Evolutionary conservation across 176 grass and related monocot species (phyloP).

Genomic region (Zoysia pacifica): DNA sequence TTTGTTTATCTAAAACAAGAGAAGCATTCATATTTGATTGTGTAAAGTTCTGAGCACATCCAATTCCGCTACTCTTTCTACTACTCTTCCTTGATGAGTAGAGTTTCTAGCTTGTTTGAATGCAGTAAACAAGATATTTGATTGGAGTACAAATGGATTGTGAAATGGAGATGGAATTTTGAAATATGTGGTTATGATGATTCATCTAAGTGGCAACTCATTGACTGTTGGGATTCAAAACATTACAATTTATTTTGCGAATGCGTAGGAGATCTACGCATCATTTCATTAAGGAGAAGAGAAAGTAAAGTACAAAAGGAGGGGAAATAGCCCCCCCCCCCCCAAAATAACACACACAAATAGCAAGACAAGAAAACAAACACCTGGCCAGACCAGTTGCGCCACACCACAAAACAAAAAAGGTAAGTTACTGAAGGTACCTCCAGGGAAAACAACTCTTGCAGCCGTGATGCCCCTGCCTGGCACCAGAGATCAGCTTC

Average conservation of each 20-base stretch:
- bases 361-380: no score
- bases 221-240: conserved; percentile 3
- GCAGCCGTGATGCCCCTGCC: no score
- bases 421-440: no score
- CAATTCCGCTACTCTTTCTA: not conserved
- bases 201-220: not conserved
- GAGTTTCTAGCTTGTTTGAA: not conserved
- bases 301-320: no score
- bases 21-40: not conserved
- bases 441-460: no score
- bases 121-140: not conserved
- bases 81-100: not conserved
- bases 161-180: not conserved
- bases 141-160: conserved; percentile 1
- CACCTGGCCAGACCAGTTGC: no score
- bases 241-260: not conserved
- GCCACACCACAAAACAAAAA: no score
- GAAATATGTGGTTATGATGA: not conserved
- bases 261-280: no score
- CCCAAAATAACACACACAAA: no score
- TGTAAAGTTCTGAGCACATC: not conserved
- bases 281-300: no score
- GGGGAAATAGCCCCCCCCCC: no score
- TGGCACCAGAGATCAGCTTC: no score
- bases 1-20: not conserved